Conservation (phyloP, 192 early-diverging fungal genomes). For the Backusella westeae region DNA sequence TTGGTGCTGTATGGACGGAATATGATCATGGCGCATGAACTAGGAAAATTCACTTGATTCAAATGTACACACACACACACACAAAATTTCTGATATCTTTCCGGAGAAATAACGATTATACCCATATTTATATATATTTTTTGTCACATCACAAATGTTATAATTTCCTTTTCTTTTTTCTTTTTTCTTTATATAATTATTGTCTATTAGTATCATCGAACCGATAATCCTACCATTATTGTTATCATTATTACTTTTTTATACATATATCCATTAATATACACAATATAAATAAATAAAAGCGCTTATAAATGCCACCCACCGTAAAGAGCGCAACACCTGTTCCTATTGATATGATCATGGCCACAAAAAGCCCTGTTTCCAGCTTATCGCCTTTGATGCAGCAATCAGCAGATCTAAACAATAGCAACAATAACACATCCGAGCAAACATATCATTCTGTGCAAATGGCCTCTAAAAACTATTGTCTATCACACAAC, state of each 20-base stretch:
- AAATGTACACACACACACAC: not conserved
- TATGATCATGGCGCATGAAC: not conserved
- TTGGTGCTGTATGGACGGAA: slow-evolving; percentile 7
- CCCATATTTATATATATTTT: not conserved
- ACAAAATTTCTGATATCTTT: not conserved
- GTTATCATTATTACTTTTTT: not conserved
- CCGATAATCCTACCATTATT: not conserved
- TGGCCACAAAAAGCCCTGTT: not conserved
- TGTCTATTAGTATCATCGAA: not conserved
- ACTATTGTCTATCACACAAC: slow-evolving; percentile 6
- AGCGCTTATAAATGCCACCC: slow-evolving; percentile 5
- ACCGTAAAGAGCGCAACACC: slow-evolving; percentile 1
- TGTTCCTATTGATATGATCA: not conserved
- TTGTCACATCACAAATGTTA: not conserved
- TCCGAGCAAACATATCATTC: slow-evolving; percentile 3
- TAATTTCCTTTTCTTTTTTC: not conserved
- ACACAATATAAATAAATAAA: not conserved
- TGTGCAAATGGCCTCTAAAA: slow-evolving; percentile 10
- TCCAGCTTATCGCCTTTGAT: slow-evolving; percentile 3
- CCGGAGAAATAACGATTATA: slow-evolving; percentile 15
- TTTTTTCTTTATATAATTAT: not conserved
- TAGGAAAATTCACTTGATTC: slow-evolving; percentile 1
- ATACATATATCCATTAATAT: not conserved
- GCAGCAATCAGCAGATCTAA: not conserved
- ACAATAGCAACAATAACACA: not conserved